Evolutionary conservation across 495 filamentous ascomycete species (phyloP).

Genomic region (Neurospora sp.): DNA sequence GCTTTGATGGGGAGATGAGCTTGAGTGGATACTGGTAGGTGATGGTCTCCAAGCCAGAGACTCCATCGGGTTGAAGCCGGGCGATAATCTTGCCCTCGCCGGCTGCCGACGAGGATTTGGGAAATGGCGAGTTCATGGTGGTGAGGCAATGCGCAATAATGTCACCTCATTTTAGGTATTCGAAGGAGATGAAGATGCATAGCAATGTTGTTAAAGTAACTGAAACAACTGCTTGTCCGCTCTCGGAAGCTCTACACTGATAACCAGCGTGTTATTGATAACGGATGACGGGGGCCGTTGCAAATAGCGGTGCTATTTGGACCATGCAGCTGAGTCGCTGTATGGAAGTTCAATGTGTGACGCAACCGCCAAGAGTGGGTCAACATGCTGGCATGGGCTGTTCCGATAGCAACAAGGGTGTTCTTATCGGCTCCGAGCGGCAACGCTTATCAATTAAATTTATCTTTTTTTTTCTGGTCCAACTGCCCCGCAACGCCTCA

Average conservation of each 20-base stretch:
- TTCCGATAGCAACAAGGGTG: background rate
- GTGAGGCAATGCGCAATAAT: background rate
- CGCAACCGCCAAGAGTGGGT: background rate
- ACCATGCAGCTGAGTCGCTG: background rate
- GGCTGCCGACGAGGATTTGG: slow-evolving; percentile 55
- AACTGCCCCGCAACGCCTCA: background rate
- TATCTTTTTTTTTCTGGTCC: background rate
- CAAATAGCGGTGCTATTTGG: background rate
- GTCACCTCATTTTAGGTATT: slow-evolving; percentile 8
- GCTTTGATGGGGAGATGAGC: slow-evolving; percentile 58
- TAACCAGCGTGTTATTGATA: background rate
- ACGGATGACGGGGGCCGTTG: background rate
- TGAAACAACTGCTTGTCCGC: background rate
- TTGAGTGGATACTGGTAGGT: slow-evolving; percentile 93
- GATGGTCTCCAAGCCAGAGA: slow-evolving; percentile 61
- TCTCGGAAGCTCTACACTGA: background rate
- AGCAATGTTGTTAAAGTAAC: background rate
- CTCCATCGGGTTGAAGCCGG: slow-evolving; percentile 57
- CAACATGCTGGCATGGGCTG: background rate
- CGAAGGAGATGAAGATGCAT: background rate
- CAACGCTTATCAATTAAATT: background rate
- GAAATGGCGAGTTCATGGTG: slow-evolving; percentile 50
- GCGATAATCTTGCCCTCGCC: slow-evolving; percentile 72
- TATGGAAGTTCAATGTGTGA: no score
- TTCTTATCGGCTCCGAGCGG: background rate